A percentile compares a stretch with the other conserved stretches of the same genome.
These are phyloP conservation scores for Beauveria varroae DNA, from an alignment of 2,329 filamentous ascomycete species.

Conservation along the genomic window DNA sequence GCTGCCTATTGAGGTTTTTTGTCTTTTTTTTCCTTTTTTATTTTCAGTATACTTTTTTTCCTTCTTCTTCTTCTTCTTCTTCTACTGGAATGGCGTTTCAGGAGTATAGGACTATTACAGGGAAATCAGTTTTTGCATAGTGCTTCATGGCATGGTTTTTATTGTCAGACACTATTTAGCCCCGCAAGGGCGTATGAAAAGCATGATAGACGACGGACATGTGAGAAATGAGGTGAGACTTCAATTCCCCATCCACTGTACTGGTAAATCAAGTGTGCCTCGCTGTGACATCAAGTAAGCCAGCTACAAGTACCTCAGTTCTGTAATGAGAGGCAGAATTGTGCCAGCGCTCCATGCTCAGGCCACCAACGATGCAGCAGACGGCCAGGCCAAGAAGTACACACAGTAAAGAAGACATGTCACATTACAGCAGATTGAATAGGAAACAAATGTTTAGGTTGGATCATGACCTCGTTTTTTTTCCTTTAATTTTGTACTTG, in stretches of 20 bases:
- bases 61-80: background rate
- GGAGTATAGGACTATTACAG: background rate
- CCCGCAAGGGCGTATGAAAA: background rate
- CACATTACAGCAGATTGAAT: background rate
- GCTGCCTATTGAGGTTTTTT: background rate
- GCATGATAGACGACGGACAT: background rate
- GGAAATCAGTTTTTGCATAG: background rate
- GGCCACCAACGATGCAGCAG: too few relatives aligned
- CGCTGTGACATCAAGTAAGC: too few relatives aligned
- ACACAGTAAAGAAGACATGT: background rate
- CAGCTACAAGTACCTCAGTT: too few relatives aligned
- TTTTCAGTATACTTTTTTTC: background rate
- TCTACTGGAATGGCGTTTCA: background rate
- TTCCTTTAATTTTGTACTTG: constrained; percentile 24
- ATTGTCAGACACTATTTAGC: background rate
- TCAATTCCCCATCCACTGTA: too few relatives aligned
- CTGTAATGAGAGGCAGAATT: too few relatives aligned
- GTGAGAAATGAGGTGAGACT: background rate
- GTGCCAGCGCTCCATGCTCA: too few relatives aligned
- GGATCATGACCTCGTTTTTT: constrained; percentile 34
- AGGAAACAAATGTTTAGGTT: constrained; percentile 3
- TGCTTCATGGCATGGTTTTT: background rate
- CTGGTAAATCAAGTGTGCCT: too few relatives aligned
- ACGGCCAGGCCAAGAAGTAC: background rate
- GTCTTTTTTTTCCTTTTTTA: background rate